Base-by-base conservation (phyloP, 352 stramenopile genomes). In the Phytopythium montanum region DNA sequence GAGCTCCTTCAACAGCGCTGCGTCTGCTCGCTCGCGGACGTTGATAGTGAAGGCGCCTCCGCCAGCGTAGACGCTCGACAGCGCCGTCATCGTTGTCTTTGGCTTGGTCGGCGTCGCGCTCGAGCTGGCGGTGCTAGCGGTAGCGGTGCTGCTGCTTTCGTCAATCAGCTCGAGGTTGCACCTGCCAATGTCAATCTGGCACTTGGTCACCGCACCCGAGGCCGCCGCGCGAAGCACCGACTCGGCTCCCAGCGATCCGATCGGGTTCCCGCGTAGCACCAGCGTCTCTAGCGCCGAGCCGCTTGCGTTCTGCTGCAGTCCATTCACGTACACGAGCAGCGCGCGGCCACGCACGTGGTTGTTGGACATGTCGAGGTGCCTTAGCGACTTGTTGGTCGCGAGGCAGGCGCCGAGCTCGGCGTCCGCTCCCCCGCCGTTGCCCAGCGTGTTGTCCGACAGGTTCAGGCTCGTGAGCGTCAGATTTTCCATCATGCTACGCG, bases 401-500 rank as follows among this genome's bases (percentile, higher is more conserved):
- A 93, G 52, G 33, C 79, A 88, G 12, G 72, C 65, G 2, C 76
- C 84, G 2, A 90, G 72, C 46, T 89, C 77, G 13, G 73, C 79
- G 34, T 87, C 83, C 12, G 77, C 77, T 52, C 74, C 86, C 2
- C 81, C 84, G 38, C 76, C 81, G 57, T 88, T 88, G 19, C 84
- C 79, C 9, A 93, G 56, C 5, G 77, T 86, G 54, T 91, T 91
- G 59, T 91, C 78, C 0, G 81, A 83, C n/a, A 93, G 42, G 51
- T 88, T 66, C 25, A 93, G 62, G 41, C 77, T 72, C 21, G 68
- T 79, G 10, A 93, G 71, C 33, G 79, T 85, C 41, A 81, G 51
- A 26, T 93, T 93, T 28, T 89, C 76, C 67, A 86, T 78, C 75
- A 93, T 90, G 31, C 76, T 85, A 50, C 70, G 68, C 0, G 75